Evolutionary conservation across 2,329 filamentous ascomycete genomes (phyloP), one percentile per base, ranked within the genome.

Genomic region (Coleophoma cylindrospora): DNA sequence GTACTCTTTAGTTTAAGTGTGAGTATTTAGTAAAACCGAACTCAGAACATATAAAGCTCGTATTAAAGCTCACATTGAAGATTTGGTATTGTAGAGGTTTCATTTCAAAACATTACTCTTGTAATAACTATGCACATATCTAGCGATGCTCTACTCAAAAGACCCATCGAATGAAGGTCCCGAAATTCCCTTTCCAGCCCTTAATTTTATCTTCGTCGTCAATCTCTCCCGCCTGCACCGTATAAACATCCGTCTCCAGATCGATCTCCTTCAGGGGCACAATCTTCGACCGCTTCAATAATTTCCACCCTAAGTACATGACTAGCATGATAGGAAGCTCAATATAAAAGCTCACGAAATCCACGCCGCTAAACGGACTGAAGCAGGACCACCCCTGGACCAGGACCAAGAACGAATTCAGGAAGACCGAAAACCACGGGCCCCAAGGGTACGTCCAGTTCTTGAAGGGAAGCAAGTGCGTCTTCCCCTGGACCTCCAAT

Each of bases 381-480:
- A 86, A 86, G 48, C 74, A 80, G 57, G 68, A 75, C 78, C 79
- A 86, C 2, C 83, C 83, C 56, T 86, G 83, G 0, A 84, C 74
- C 1, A 86, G 70, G 3, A 86, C 76, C 10, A 87, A 69, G 22
- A 86, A 72, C 48, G 64, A 70, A 60, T 84, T 84, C 37, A 85
- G 68, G 0, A 77, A 54, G 13, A 86, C 72, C 6, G 74, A 76
- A 15, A 80, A 60, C 61, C 78, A 75, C 0, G 83, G 82, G 0
- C 83, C 81, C 50, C 71, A 76, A 0, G 83, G 83, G 53, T 86
- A 85, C 0, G 81, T 84, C 79, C 80, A 84, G 60, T 86, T 86
- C 53, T 75, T 79, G 67, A 82, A 86, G 0, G 83, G 81, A 0
- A 86, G 70, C 1, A 78, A 70, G 51, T 84, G 77, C 8, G 80